These are phyloP conservation scores for Salicornia ramosissima DNA, from an alignment of 148 eudicot genomes.

Conservation along the genomic window DNA sequence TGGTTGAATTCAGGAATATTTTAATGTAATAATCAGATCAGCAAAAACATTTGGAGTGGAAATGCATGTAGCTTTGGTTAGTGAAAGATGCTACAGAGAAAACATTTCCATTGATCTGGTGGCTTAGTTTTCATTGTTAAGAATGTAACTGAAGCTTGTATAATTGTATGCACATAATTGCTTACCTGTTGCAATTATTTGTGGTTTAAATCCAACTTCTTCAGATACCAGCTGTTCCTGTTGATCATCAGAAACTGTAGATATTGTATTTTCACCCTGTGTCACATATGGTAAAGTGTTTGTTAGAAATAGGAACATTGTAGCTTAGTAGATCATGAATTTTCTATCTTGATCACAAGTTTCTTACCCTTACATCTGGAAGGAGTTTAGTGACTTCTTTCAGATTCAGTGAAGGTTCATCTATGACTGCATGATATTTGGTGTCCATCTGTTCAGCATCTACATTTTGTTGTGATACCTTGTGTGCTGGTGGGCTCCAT, in stretches of 20 bases:
- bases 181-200: constrained; percentile 29
- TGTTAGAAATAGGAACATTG: background rate
- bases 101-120: background rate
- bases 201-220: constrained; percentile 29
- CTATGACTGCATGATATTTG: constrained; percentile 18
- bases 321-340: background rate
- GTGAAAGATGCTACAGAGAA: background rate
- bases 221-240: constrained; percentile 17
- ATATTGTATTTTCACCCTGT: constrained; percentile 33
- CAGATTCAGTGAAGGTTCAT: background rate
- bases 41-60: background rate
- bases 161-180: constrained; percentile 20
- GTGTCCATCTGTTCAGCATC: constrained; percentile 19
- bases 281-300: constrained; percentile 16
- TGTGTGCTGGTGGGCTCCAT: constrained; percentile 10
- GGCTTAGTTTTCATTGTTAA: background rate
- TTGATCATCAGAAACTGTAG: constrained; percentile 14
- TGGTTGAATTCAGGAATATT: background rate
- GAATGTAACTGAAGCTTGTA: constrained; percentile 1
- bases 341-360: background rate
- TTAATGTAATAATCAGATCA: background rate
- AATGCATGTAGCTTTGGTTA: background rate
- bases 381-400: constrained; percentile 9
- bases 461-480: constrained; percentile 17
- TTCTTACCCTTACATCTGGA: constrained; percentile 39